Percentiles rank a stretch among this genome's conserved stretches.
These are phyloP conservation scores for Scutellaria baicalensis DNA, from an alignment of 257 asterid species.

Conservation along the genomic window DNA sequence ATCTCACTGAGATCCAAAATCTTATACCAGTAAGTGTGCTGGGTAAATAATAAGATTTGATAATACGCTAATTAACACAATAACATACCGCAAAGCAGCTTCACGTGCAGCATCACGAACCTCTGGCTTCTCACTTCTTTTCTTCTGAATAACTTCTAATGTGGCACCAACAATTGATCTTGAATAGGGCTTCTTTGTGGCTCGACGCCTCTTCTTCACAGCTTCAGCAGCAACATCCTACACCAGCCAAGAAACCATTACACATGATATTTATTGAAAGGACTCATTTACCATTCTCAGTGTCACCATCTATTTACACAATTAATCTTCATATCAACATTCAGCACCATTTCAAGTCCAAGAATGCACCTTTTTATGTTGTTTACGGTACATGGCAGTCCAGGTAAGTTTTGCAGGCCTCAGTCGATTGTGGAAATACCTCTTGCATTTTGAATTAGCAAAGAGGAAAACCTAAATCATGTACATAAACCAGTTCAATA, in stretches of 20 bases:
- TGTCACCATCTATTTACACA: no score
- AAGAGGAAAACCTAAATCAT: slow-evolving; percentile 64
- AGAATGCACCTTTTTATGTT: slow-evolving; percentile 62
- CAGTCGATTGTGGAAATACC: slow-evolving; percentile 79
- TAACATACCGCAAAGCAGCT: slow-evolving; percentile 70
- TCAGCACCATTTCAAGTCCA: no score
- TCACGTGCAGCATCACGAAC: slow-evolving; percentile 95
- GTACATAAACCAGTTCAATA: not conserved
- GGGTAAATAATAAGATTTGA: not conserved
- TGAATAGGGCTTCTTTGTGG: slow-evolving; percentile 81
- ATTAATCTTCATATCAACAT: no score
- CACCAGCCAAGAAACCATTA: not conserved
- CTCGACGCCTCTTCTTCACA: slow-evolving; percentile 78
- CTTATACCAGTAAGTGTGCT: not conserved
- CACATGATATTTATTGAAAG: no score
- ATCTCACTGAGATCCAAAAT: slow-evolving; percentile 44
- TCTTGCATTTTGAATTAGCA: slow-evolving; percentile 76
- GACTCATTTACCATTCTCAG: no score
- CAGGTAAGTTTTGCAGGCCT: slow-evolving; percentile 85
- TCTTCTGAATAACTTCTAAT: slow-evolving; percentile 81
- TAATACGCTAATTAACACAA: no score
- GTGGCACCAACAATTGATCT: slow-evolving; percentile 95
- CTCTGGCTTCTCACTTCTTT: slow-evolving; percentile 73
- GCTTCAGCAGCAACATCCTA: slow-evolving; percentile 82
- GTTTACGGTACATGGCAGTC: slow-evolving; percentile 90